Conservation (phyloP, 805 yeast species). For the Sugiyamaella boreocaroliniensis region DNA sequence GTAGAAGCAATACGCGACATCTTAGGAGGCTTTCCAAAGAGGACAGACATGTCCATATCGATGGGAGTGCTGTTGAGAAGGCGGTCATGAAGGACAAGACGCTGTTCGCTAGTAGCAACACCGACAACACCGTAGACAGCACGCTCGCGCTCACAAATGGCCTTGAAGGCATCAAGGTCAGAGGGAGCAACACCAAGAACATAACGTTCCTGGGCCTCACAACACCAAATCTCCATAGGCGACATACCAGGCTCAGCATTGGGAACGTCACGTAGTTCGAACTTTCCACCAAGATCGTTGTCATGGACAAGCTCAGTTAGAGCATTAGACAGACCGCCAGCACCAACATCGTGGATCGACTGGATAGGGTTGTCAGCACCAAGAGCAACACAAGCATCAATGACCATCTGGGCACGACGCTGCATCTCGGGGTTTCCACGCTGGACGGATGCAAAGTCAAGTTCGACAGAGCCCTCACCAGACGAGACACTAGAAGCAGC, state of each 20-base stretch:
- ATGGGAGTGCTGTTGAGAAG: conserved; percentile 78
- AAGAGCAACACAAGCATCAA: conserved; percentile 83
- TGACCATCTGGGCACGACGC: conserved; percentile 97
- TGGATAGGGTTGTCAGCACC: conserved; percentile 77
- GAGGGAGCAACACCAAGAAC: conserved; percentile 86
- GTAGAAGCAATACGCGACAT: conserved; percentile 73
- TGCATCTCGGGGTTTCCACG: conserved; percentile 99
- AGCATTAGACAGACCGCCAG: conserved; percentile 97
- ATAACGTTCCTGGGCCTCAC: conserved; percentile 97
- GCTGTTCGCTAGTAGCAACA: conserved; percentile 79
- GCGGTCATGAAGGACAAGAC: conserved; percentile 73
- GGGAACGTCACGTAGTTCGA: conserved; percentile 84
- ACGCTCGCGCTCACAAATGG: conserved; percentile 88
- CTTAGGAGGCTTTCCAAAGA: conserved; percentile 96
- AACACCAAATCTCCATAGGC: conserved; percentile 99
- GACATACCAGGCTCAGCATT: conserved; percentile 97
- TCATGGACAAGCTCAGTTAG: conserved; percentile 97
- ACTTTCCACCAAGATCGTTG: conserved; percentile 88
- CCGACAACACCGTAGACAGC: conserved; percentile 97
- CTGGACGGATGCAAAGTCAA: conserved; percentile 98
- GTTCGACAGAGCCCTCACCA: conserved; percentile 91
- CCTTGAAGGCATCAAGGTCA: conserved; percentile 62
- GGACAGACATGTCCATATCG: conserved; percentile 88
- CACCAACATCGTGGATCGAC: conserved; percentile 98
- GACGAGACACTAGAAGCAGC: conserved; percentile 97